Conservation (phyloP, 768 basidiomycete genomes). For the Mycena olivaceomarginata region DNA sequence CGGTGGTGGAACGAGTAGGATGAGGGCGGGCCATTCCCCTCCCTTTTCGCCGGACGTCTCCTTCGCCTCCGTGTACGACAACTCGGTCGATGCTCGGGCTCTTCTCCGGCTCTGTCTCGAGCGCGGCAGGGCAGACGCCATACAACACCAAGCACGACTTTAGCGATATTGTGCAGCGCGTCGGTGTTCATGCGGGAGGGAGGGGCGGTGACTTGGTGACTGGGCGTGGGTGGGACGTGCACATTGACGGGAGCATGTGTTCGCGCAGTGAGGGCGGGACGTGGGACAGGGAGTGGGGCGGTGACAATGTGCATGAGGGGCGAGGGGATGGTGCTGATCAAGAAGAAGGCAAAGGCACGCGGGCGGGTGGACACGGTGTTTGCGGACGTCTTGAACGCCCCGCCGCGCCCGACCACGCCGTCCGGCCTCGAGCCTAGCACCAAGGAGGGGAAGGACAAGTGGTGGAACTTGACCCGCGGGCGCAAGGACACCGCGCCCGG, state of each 20-base stretch:
- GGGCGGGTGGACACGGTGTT: constrained; percentile 57
- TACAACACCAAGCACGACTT: constrained; percentile 74
- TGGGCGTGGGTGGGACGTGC: constrained; percentile 80
- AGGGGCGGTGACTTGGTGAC: constrained; percentile 47
- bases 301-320: constrained; percentile 62
- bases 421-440: constrained; percentile 55
- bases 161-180: constrained; percentile 75
- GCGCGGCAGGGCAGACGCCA: constrained; percentile 31
- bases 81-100: constrained; percentile 68
- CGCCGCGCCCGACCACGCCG: constrained; percentile 36
- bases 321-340: constrained; percentile 60
- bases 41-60: too few relatives aligned
- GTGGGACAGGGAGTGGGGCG: constrained; percentile 68
- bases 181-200: constrained; percentile 53
- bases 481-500: constrained; percentile 80
- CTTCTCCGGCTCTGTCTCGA: constrained; percentile 51
- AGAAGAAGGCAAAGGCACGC: constrained; percentile 73
- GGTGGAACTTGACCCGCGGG: constrained; percentile 90
- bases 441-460: constrained; percentile 74
- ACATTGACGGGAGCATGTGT: constrained; percentile 74
- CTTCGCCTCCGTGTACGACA: too few relatives aligned
- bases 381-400: constrained; percentile 80
- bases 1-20: too few relatives aligned
- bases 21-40: too few relatives aligned
- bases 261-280: constrained; percentile 44